Evolutionary conservation across 2,329 filamentous ascomycete species (phyloP), one percentile per base, ranked within the genome.

Genomic region (Verticillium tricorpus): DNA sequence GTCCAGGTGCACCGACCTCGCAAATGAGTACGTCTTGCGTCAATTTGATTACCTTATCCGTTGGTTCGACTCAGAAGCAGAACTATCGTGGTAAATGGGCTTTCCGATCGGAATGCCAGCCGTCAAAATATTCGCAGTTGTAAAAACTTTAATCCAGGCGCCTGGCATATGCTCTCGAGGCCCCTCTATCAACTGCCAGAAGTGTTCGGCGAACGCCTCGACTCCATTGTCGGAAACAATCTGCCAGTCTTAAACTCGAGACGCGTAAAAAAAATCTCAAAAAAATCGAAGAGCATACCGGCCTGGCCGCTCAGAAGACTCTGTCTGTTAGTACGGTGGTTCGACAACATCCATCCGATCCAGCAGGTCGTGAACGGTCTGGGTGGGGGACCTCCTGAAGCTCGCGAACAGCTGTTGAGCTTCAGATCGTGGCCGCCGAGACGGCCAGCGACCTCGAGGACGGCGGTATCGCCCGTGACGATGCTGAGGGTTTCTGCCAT

Each of bases 321-420:
- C 22, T 14, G 45, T 12, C n/a, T 25, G 8, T 9, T 22, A 5
- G 19, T 14, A 4, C 5, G 9, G 25, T 19, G 45, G 19, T 11
- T 28, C 45, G 45, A 52, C 45, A 22, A 52, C 45, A 11, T 22
- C 45, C 45, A 52, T 22, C 45, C 28, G 56, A 19, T n/a, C 32
- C 14, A 64, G 5, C 7, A 63, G 40, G 1, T 39, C 56, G 2
- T 31, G 32, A 19, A 62, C 58, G 14, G 56, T 57, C 14, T 58
- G 45, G 63, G 71, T 58, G 45, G 63, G 71, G 69, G 25, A 72
- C 57, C 2, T 69, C 63, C 31, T 68, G 39, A 34, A 72, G 40
- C 32, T 71, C 60, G 1, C 62, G 67, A 69, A 72, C 58, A 72
- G 12, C 28, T 62, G 35, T 8, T 66, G 19, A 63, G 59, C 22